Base-by-base conservation (phyloP, 2,329 filamentous ascomycete genomes). In the Pseudocercospora vitis region DNA sequence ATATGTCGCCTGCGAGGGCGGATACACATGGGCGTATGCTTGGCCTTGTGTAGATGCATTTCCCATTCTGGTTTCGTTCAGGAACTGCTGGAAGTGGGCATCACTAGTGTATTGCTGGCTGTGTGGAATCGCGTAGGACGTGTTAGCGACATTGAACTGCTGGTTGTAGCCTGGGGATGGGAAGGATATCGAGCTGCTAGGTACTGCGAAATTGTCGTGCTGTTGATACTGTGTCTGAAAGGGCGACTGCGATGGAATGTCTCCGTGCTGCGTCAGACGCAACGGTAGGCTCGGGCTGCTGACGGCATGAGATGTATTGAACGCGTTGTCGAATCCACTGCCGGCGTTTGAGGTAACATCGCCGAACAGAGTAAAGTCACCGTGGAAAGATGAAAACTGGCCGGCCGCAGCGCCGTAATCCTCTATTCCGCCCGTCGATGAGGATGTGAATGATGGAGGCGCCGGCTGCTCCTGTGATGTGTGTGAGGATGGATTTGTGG, bases 341-440 rank as follows among this genome's bases (percentile, higher is more conserved):
- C 23, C 51, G 35, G 31, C 40, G n/a, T n/a, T n/a, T n/a, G n/a
- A n/a, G n/a, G n/a, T n/a, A n/a, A n/a, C n/a, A 19, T 58, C 48
- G 18, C 31, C 53, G 40, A 52, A 56, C 40, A 53, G 40, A 12
- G 21, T n/a, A 19, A 56, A 52, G 48, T 56, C 53, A 4, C 40
- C 37, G 23, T 37, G n/a, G 48, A 49, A 56, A 28, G 33, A 19
- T 24, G 49, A 19, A 24, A 48, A 56, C 24, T 40, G 24, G 14
- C 19, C 24, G 23, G 11, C 19, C 5, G 42, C 24, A 12, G 35
- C 14, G 14, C 12, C 39, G 31, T 42, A 46, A 29, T 55, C 51
- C 18, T 55, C 51, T 53, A 62, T 58, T 37, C 44, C 50, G 28
- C 50, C 31, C 24, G 31, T 50, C 4, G 48, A 42, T 14, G 55